These are phyloP conservation scores for Scedosporium dehoogii DNA, from an alignment of 2,329 filamentous ascomycete genomes.

Conservation along the genomic window DNA sequence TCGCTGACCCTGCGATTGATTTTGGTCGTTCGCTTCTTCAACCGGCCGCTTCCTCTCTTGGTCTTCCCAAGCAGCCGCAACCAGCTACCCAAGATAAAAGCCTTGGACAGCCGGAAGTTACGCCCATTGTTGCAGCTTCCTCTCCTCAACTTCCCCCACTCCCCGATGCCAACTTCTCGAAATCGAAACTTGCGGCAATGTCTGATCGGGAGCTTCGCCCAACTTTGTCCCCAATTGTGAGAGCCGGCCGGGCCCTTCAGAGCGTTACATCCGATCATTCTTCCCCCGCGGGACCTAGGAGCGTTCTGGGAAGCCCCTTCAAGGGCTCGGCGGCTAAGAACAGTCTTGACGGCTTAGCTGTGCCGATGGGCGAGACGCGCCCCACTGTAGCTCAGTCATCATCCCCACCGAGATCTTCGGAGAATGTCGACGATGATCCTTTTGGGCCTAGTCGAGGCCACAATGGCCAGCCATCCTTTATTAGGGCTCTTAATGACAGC, in stretches of 20 bases:
- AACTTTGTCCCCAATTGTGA: constrained; percentile 46
- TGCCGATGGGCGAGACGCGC: not conserved
- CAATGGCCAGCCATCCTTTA: constrained; percentile 21
- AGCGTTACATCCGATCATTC: constrained; percentile 49
- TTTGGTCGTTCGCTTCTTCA: not conserved
- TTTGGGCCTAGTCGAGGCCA: constrained; percentile 16
- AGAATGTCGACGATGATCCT: constrained; percentile 16
- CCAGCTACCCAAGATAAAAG: not conserved
- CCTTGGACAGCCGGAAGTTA: not conserved
- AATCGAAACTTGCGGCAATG: not conserved
- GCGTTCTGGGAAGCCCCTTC: constrained; percentile 46
- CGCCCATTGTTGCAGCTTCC: not conserved
- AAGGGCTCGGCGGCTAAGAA: constrained; percentile 21
- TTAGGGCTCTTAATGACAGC: constrained; percentile 21
- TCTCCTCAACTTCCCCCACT: constrained; percentile 4
- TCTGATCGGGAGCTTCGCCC: constrained; percentile 21
- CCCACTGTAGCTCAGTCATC: not conserved
- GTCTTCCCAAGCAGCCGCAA: not conserved
- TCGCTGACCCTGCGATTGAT: not conserved
- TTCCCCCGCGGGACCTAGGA: constrained; percentile 41
- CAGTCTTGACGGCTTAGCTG: not conserved
- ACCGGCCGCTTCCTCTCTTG: not conserved
- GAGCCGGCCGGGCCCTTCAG: constrained; percentile 45
- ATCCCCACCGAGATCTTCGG: not conserved
- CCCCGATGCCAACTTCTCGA: not conserved